Conservation (phyloP, 2,329 filamentous ascomycete species). For the Sphaceloma murrayae region DNA sequence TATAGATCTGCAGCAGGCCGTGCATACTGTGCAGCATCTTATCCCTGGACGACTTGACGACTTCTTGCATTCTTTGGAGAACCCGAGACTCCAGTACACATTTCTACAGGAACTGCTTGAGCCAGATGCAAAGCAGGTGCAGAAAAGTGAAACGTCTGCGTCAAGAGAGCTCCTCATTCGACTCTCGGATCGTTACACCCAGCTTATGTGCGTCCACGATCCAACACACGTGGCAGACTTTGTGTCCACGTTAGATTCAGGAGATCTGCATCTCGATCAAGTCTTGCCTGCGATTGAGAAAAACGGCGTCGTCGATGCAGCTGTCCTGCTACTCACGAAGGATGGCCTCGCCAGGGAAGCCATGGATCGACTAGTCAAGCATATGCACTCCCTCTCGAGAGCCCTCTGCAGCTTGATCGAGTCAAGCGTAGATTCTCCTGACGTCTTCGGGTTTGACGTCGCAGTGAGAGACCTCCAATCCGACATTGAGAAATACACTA, state of each 20-base stretch:
- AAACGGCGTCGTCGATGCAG: slow-evolving; percentile 83
- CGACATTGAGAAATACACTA: slow-evolving; percentile 76
- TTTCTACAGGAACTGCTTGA: slow-evolving; percentile 73
- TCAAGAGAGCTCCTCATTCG: slow-evolving; percentile 38
- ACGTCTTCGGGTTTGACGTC: slow-evolving; percentile 50
- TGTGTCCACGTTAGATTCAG: slow-evolving; percentile 63
- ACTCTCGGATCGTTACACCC: slow-evolving; percentile 75
- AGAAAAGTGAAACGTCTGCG: slow-evolving; percentile 14
- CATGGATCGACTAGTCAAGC: slow-evolving; percentile 74
- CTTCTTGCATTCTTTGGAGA: slow-evolving; percentile 52
- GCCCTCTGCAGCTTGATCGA: slow-evolving; percentile 64
- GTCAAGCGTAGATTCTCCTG: slow-evolving; percentile 48
- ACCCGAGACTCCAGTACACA: slow-evolving; percentile 58
- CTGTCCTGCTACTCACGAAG: slow-evolving; percentile 78
- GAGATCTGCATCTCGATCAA: slow-evolving; percentile 67
- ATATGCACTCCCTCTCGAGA: slow-evolving; percentile 69
- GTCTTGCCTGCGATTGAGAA: slow-evolving; percentile 82
- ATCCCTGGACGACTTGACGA: slow-evolving; percentile 56
- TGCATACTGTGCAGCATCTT: slow-evolving; percentile 53
- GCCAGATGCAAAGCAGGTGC: slow-evolving; percentile 30
- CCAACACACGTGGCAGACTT: slow-evolving; percentile 77
- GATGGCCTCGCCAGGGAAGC: slow-evolving; percentile 76
- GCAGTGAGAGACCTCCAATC: slow-evolving; percentile 64
- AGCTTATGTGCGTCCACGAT: slow-evolving; percentile 82
- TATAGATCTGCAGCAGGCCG: slow-evolving; percentile 57